Evolutionary conservation across 208 protist species (phyloP).

Genomic region (Leishmania turanica): DNA sequence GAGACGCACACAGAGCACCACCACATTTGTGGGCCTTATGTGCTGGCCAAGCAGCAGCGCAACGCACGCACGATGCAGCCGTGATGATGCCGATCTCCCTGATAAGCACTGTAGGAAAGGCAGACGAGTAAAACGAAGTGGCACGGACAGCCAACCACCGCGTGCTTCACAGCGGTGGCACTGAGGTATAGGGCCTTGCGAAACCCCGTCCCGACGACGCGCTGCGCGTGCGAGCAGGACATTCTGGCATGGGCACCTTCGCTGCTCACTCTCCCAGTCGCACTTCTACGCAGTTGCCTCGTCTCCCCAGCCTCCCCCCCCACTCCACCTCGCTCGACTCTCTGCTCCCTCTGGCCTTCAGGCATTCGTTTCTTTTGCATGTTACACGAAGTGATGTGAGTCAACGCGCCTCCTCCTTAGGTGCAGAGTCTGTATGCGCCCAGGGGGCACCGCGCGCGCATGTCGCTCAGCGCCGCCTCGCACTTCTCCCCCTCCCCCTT

Average conservation of each 20-base stretch:
- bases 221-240: neutral
- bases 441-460: neutral
- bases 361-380: neutral
- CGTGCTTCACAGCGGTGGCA: neutral
- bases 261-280: neutral
- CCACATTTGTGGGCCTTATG: no score
- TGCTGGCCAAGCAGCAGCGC: neutral
- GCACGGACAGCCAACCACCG: neutral
- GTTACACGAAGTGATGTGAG: neutral
- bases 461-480: neutral
- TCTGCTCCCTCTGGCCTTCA: neutral
- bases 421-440: neutral
- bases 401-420: conserved; percentile 5
- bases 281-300: neutral
- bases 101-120: no score
- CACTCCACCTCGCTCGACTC: neutral
- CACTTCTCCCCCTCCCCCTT: neutral
- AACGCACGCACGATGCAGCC: neutral
- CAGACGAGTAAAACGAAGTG: neutral
- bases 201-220: neutral
- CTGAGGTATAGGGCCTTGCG: neutral
- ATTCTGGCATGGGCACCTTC: neutral
- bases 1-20: neutral
- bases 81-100: neutral
- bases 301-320: no score